phyloP scores from a whole-genome alignment of 257 asterid species.

The Echium plantagineum region DNA sequence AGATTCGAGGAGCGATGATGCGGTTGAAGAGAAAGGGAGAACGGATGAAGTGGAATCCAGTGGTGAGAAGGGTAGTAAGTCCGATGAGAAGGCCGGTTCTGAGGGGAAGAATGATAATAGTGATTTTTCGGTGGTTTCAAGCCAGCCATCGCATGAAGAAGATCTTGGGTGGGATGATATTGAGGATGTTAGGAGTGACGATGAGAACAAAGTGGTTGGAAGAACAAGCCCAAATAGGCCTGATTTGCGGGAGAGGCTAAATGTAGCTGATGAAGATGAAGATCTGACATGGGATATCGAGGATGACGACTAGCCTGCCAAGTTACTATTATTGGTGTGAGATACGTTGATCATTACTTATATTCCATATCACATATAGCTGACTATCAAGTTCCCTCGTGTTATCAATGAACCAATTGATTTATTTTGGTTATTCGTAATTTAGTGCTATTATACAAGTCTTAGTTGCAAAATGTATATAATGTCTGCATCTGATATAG shows the following conservation, averaged over 20 bases:
- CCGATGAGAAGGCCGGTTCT: conserved; percentile 42
- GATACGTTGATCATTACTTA: conserved; percentile 20
- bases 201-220: conserved; percentile 30
- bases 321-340: conserved; percentile 23
- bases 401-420: too few relatives aligned
- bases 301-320: conserved; percentile 41
- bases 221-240: conserved; percentile 13
- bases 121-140: conserved; percentile 62
- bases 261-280: conserved; percentile 53
- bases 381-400: background rate
- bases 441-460: too few relatives aligned
- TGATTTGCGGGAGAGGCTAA: conserved; percentile 34
- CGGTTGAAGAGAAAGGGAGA: conserved; percentile 25
- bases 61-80: conserved; percentile 10
- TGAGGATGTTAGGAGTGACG: conserved; percentile 50
- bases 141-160: conserved; percentile 54
- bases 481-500: too few relatives aligned
- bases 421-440: too few relatives aligned
- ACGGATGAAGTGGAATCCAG: conserved; percentile 15
- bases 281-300: conserved; percentile 69
- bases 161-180: conserved; percentile 89
- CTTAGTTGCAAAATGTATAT: too few relatives aligned
- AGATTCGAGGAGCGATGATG: conserved; percentile 26
- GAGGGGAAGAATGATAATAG: conserved; percentile 58
- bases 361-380: background rate